Evolutionary conservation across 2,329 filamentous ascomycete genomes (phyloP).

Genomic region (Colletotrichum sp.): DNA sequence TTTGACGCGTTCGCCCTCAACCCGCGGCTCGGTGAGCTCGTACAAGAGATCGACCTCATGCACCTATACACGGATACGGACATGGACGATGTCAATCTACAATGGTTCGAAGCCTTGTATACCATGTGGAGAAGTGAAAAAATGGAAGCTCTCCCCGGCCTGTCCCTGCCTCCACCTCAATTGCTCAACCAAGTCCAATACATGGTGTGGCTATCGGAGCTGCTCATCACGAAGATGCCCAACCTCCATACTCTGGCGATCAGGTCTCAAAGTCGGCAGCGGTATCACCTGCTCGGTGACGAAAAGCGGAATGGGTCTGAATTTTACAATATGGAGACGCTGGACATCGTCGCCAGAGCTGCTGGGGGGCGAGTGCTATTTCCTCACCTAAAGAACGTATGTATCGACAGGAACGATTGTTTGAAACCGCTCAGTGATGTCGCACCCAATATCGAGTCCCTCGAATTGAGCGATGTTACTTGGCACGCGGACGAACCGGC

Average conservation of each 20-base stretch:
- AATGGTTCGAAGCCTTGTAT: accelerated
- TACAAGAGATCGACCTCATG: neutral
- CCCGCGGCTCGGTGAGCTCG: neutral
- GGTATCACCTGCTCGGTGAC: too few species aligned
- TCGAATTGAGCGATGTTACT: accelerated
- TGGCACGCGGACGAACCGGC: accelerated
- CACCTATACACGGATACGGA: neutral
- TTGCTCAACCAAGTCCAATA: neutral
- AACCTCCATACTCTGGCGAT: neutral
- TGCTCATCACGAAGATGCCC: neutral
- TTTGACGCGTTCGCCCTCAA: neutral
- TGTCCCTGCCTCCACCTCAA: accelerated
- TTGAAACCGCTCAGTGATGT: neutral
- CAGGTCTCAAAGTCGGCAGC: neutral
- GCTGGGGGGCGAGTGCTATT: neutral
- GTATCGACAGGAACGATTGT: accelerated
- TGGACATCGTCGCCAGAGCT: neutral
- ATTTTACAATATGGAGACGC: neutral
- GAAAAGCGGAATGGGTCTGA: too few species aligned
- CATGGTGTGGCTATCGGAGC: neutral
- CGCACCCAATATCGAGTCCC: neutral
- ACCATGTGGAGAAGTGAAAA: neutral
- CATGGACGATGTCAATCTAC: neutral
- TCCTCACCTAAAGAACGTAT: neutral
- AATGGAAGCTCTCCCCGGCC: neutral